A percentile compares a stretch with the other conserved stretches of the same genome.
These are phyloP conservation scores for Euptelea pleiosperma DNA, from an alignment of 164 flowering plant genomes.

Conservation along the genomic window DNA sequence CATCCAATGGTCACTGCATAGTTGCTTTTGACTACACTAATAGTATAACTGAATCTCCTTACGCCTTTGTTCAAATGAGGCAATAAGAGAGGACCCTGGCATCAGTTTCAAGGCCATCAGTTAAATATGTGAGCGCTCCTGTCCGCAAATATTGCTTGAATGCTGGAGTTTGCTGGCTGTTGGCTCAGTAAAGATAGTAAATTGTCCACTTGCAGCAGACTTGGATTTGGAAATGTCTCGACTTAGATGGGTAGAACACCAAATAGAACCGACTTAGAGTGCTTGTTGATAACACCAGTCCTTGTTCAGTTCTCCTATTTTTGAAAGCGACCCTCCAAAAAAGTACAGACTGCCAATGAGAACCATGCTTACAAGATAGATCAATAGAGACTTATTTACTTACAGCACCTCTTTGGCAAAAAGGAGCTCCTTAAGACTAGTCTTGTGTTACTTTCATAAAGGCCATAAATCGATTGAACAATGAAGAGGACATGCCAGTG, in stretches of 20 bases:
- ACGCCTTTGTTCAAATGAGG: too few relatives aligned
- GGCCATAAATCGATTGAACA: not conserved
- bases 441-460: not conserved
- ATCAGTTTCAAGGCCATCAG: too few relatives aligned
- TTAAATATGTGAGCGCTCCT: too few relatives aligned
- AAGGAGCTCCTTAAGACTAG: constrained; percentile 1
- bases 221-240: constrained; percentile 1
- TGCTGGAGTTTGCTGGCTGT: too few relatives aligned
- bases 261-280: not conserved
- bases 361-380: constrained; percentile 1
- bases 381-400: constrained; percentile 4
- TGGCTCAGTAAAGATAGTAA: too few relatives aligned
- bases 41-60: too few relatives aligned
- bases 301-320: constrained; percentile 1
- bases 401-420: not conserved
- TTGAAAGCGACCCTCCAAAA: constrained; percentile 2
- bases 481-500: constrained; percentile 3
- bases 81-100: too few relatives aligned
- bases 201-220: too few relatives aligned
- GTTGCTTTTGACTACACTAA: too few relatives aligned
- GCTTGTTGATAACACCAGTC: constrained; percentile 1
- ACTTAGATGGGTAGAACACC: not conserved
- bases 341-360: not conserved
- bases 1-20: too few relatives aligned
- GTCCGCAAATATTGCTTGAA: too few relatives aligned